Percentiles rank a stretch among this genome's conserved stretches.
Evolutionary conservation across 345 rosid species (phyloP).

Genomic region (Pugionium dolabratum): DNA sequence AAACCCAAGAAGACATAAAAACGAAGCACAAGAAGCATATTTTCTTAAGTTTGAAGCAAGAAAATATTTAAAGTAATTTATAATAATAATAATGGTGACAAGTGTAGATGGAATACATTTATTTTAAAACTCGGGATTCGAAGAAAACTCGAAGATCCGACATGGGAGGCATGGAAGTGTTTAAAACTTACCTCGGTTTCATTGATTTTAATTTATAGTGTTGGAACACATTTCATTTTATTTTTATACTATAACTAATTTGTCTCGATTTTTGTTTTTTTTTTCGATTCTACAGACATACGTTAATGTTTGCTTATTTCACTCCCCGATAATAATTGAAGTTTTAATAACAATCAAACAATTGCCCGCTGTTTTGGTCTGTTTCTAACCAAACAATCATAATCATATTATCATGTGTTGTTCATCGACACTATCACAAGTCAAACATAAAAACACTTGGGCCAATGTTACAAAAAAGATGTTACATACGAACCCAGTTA

Average conservation of each 20-base stretch:
- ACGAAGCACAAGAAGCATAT: slow-evolving; percentile 41
- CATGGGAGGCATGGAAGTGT: slow-evolving; percentile 39
- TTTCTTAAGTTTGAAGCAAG: slow-evolving; percentile 39
- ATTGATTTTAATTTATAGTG: not conserved
- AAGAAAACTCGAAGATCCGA: slow-evolving; percentile 42
- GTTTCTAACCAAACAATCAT: slow-evolving; percentile 42
- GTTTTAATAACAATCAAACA: slow-evolving; percentile 20
- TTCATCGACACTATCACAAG: not conserved
- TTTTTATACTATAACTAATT: slow-evolving; percentile 20
- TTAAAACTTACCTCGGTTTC: slow-evolving; percentile 34
- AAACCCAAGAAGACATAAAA: slow-evolving; percentile 37
- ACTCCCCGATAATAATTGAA: slow-evolving; percentile 36
- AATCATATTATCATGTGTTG: slow-evolving; percentile 21
- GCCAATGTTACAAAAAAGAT: not conserved
- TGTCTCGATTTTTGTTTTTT: slow-evolving; percentile 37
- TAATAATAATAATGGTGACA: slow-evolving; percentile 11
- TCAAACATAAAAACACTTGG: not conserved
- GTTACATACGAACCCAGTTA: not conserved
- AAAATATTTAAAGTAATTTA: not conserved
- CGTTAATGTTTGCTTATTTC: slow-evolving; percentile 46
- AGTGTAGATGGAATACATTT: slow-evolving; percentile 1
- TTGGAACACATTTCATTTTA: not conserved
- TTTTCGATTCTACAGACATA: slow-evolving; percentile 44
- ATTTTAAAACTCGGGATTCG: slow-evolving; percentile 33
- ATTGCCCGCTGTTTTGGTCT: slow-evolving; percentile 33